A percentile compares a stretch with the other conserved stretches of the same genome.
phyloP scores from a whole-genome alignment of 2,329 filamentous ascomycete genomes.

The Tolypocladium tundrense region DNA sequence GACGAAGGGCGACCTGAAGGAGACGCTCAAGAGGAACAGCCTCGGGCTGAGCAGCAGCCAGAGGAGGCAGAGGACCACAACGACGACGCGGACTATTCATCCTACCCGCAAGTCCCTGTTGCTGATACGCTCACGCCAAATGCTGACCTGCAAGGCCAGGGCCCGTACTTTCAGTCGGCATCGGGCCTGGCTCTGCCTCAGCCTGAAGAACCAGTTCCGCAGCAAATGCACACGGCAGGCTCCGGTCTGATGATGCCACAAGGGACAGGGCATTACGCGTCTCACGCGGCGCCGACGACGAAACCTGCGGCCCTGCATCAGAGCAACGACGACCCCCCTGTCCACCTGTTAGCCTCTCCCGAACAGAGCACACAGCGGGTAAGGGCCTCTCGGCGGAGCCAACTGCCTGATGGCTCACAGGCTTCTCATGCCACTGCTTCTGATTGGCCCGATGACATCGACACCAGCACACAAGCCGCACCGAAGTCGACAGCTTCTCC shows the following conservation, averaged over 20 bases:
- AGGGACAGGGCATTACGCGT: constrained; percentile 9
- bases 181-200: constrained; percentile 15
- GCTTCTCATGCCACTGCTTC: background rate
- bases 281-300: constrained; percentile 1
- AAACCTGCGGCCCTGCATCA: constrained; percentile 1
- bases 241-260: constrained; percentile 9
- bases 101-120: constrained; percentile 18
- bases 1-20: constrained; percentile 8
- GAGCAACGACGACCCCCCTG: background rate
- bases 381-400: background rate
- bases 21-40: constrained; percentile 5
- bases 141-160: constrained; percentile 8
- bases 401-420: background rate
- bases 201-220: constrained; percentile 8
- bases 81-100: constrained; percentile 8
- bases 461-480: background rate
- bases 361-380: background rate
- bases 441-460: background rate
- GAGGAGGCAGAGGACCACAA: constrained; percentile 6
- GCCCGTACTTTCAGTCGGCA: constrained; percentile 18
- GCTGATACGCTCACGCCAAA: constrained; percentile 15
- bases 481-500: background rate
- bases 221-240: constrained; percentile 4
- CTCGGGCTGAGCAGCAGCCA: constrained; percentile 6
- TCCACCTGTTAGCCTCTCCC: background rate